phyloP scores from a whole-genome alignment of 129 eudicot genomes.

The Flaveria robusta region DNA sequence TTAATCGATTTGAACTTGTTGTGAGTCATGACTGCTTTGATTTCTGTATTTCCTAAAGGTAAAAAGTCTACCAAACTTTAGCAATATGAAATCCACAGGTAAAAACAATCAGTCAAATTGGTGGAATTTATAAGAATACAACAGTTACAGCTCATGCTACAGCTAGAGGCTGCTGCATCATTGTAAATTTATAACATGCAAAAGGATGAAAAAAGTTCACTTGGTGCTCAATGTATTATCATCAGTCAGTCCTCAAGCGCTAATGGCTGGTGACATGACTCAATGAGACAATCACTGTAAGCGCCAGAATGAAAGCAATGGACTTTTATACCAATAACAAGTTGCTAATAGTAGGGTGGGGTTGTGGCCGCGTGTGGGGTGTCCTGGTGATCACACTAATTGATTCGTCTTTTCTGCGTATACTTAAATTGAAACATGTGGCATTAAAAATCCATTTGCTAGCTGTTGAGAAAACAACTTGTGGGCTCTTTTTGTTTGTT shows the following conservation, averaged over 20 bases:
- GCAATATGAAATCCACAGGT: neutral
- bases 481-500: conserved; percentile 23
- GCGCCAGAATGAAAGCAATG: conserved; percentile 38
- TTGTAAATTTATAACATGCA: neutral
- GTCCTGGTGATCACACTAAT: conserved; percentile 38
- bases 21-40: neutral
- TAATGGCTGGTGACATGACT: conserved; percentile 32
- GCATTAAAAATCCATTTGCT: conserved; percentile 40
- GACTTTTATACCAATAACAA: conserved; percentile 40
- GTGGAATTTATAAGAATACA: conserved; percentile 21
- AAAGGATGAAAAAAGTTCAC: conserved; percentile 15
- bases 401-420: conserved; percentile 38
- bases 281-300: conserved; percentile 34
- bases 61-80: neutral
- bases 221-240: conserved; percentile 22
- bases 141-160: conserved; percentile 26
- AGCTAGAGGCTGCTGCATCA: conserved; percentile 8
- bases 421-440: conserved; percentile 42
- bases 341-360: conserved; percentile 27
- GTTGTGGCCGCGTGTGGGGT: conserved; percentile 1
- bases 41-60: neutral
- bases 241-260: conserved; percentile 19
- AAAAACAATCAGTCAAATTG: conserved; percentile 8
- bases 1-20: neutral
- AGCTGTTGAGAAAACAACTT: conserved; percentile 37